Percentiles rank a stretch among this genome's conserved stretches.
Evolutionary conservation across 2,329 filamentous ascomycete genomes (phyloP).

Genomic region (Dothistroma pini): DNA sequence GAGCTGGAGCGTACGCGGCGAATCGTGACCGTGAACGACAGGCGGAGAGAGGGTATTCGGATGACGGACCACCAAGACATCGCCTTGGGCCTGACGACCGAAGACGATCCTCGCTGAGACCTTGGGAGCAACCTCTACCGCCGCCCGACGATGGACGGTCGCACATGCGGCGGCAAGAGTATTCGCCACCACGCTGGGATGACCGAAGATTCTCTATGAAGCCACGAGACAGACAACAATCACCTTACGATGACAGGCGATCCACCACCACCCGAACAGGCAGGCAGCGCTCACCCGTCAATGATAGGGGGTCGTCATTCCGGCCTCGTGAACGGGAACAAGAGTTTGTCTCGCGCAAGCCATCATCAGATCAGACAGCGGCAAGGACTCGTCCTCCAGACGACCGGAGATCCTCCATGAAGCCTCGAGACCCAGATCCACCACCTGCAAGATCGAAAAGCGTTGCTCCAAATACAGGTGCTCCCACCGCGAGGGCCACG

Average conservation of each 20-base stretch:
- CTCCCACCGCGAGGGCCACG: background rate
- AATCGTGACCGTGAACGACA: background rate
- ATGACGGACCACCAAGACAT: background rate
- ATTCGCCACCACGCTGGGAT: background rate
- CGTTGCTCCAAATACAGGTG: background rate
- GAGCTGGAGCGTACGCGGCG: conserved; percentile 1
- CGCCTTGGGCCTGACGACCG: background rate
- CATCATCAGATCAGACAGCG: background rate
- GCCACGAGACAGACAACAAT: background rate
- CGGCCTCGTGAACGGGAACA: background rate
- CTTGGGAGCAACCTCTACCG: background rate
- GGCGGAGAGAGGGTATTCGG: background rate
- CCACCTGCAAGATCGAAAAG: background rate
- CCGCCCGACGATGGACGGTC: background rate
- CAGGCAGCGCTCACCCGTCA: background rate
- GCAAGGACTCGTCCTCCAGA: background rate
- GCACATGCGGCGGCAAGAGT: background rate
- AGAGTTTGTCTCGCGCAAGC: background rate
- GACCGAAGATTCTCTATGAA: background rate
- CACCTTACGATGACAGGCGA: background rate
- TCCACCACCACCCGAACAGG: background rate
- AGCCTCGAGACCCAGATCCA: background rate
- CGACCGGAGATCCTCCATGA: background rate
- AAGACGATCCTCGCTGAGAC: background rate
- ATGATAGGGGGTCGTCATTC: background rate